Percentiles rank a stretch among this genome's conserved stretches.
Conservation (phyloP, 106 monocot species). For the Apostasia shenzhenica region DNA sequence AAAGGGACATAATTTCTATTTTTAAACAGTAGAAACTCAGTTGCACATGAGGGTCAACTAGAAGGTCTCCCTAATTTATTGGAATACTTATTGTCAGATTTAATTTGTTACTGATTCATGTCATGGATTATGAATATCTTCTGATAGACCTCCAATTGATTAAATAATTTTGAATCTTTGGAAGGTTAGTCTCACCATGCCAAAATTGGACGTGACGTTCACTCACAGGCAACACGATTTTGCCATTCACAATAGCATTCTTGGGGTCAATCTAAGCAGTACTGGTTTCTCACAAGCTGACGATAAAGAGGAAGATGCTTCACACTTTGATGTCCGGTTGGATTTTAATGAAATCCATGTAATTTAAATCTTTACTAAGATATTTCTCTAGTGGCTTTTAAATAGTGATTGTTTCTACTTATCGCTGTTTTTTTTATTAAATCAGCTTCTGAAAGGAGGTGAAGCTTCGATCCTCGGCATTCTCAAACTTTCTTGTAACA, state of each 20-base stretch:
- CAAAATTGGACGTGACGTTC: conserved; percentile 71
- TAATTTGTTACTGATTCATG: neutral
- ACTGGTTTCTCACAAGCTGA: conserved; percentile 42
- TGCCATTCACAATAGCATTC: conserved; percentile 58
- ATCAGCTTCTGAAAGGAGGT: conserved; percentile 67
- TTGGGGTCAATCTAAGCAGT: conserved; percentile 53
- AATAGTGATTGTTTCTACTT: conserved; percentile 4
- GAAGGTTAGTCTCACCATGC: conserved; percentile 86
- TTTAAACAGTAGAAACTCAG: too few relatives aligned
- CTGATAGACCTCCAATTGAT: neutral
- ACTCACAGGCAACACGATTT: conserved; percentile 36
- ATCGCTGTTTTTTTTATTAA: conserved; percentile 26
- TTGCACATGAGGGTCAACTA: too few relatives aligned
- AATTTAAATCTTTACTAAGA: conserved; percentile 6
- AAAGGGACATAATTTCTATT: too few relatives aligned
- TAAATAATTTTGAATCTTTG: conserved; percentile 38
- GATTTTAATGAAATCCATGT: conserved; percentile 92
- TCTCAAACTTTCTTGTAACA: conserved; percentile 47
- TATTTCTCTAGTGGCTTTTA: neutral
- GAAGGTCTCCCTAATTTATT: too few relatives aligned
- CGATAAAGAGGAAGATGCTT: conserved; percentile 45
- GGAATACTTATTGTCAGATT: too few relatives aligned
- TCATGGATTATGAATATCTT: neutral
- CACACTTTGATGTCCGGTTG: conserved; percentile 72
- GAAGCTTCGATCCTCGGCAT: conserved; percentile 56